Evolutionary conservation across 306 rosid genomes (phyloP), one percentile per base, ranked within the genome.

Genomic region (Fragaria iinumae): DNA sequence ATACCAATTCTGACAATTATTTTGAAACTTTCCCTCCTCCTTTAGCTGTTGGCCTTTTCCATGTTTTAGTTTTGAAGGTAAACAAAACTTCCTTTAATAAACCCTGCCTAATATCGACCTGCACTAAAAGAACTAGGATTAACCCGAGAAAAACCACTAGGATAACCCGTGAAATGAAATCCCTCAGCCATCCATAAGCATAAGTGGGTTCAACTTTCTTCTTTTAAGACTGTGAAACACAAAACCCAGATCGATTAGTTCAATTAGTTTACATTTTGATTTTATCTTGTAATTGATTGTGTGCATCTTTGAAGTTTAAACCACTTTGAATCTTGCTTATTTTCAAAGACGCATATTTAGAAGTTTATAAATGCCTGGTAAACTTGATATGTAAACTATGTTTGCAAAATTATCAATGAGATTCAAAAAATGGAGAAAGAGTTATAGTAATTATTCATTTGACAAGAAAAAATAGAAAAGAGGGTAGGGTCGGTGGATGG

Each of bases 21-120:
- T 60, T 60, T 63, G 68, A 17, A 57, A 57, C 64, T 11, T 57
- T 57, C 64, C 64, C 17, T 63, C 64, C 17, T 63, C 38, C 67
- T 60, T 21, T 21, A 21, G 11, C 32, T 5, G 0, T 23, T 57
- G 34, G 64, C 32, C 10, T 3, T 21, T 9, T 1, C 16, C 64
- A 21, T 57, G 14, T 3, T 23, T 57, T 21, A 23, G 32, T 57
- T 57, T 57, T 3, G 25, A 20, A 20, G 25, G 60, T 0, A 20
- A 53, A 4, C 9, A 20, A 48, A 48, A 48, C 53, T 48, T 48
- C 25, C 17, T 16, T 1, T 12, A 1, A 14, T 14, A 49, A 49
- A 14, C 1, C 53, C 53, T 0, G 4, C 53, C 53, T 49, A 14
- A 14, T 4, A 14, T 13, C 13, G 20, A 1, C 39, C 16, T 49